A percentile compares a stretch with the other conserved stretches of the same genome.
phyloP scores from a whole-genome alignment of 495 filamentous ascomycete species.

The Aspergillus nanangensis region DNA sequence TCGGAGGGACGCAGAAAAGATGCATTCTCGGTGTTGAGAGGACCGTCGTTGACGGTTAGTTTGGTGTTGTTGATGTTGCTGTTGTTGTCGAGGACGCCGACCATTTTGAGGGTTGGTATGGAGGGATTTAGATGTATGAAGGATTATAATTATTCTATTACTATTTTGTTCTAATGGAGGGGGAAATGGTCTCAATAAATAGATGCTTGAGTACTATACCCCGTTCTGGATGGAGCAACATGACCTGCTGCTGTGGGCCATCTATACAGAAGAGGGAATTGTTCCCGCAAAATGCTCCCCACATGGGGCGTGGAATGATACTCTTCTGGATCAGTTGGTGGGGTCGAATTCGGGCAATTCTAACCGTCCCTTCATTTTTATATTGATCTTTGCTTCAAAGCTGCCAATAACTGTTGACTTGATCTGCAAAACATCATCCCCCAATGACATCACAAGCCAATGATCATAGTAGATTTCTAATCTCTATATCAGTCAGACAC shows the following conservation, averaged over 20 bases:
- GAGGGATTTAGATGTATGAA: neutral
- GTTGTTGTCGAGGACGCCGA: constrained; percentile 22
- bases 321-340: too few species aligned
- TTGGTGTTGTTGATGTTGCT: constrained; percentile 17
- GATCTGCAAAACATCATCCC: too few species aligned
- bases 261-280: neutral
- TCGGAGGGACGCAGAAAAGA: constrained; percentile 39
- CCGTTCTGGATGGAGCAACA: too few species aligned
- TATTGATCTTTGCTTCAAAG: too few species aligned
- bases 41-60: constrained; percentile 49
- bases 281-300: constrained; percentile 2
- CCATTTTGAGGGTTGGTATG: constrained; percentile 18
- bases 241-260: too few species aligned
- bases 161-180: too few species aligned
- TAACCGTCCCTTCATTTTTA: too few species aligned
- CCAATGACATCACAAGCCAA: too few species aligned
- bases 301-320: constrained; percentile 11
- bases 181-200: neutral
- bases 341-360: too few species aligned
- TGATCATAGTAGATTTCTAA: too few species aligned
- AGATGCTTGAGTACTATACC: neutral
- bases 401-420: too few species aligned
- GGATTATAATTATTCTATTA: neutral
- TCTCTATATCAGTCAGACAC: too few species aligned
- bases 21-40: constrained; percentile 43